phyloP scores from a whole-genome alignment of 2,329 filamentous ascomycete species.

The Colletotrichum horii region DNA sequence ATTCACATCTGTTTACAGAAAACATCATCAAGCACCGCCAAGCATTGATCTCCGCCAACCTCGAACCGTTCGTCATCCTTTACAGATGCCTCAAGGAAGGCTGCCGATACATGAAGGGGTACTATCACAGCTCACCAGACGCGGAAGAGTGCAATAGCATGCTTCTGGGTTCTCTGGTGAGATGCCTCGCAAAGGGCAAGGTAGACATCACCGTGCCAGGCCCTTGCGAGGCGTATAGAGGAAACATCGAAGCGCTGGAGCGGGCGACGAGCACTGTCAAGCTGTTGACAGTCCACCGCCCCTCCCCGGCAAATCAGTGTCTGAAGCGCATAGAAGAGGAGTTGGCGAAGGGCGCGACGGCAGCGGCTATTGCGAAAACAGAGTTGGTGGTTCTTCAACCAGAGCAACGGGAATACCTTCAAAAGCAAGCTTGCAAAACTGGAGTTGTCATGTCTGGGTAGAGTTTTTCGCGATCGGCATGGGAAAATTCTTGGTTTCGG shows the following conservation, averaged over 20 bases:
- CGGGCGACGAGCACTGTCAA: conserved; percentile 7
- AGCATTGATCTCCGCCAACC: neutral
- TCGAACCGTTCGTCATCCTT: conserved; percentile 9
- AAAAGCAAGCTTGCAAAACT: conserved; percentile 9
- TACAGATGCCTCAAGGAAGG: conserved; percentile 20
- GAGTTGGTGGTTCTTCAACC: conserved; percentile 1
- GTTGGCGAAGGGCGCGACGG: neutral
- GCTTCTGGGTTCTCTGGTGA: conserved; percentile 10
- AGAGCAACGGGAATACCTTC: neutral
- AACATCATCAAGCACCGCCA: conserved; percentile 12
- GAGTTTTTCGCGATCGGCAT: neutral
- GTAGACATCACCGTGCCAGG: conserved; percentile 10
- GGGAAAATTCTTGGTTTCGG: neutral
- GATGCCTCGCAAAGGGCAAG: conserved; percentile 8
- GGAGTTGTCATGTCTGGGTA: conserved; percentile 7
- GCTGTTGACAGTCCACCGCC: conserved; percentile 12
- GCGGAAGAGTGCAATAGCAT: conserved; percentile 21
- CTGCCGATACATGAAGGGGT: conserved; percentile 18
- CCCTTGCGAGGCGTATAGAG: conserved; percentile 11
- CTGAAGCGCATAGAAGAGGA: conserved; percentile 19
- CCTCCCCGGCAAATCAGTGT: conserved; percentile 12
- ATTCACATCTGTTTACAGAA: neutral
- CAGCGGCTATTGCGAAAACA: neutral
- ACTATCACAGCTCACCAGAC: conserved; percentile 17
- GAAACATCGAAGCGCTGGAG: conserved; percentile 1